These are phyloP conservation scores for Aspergillus floridensis DNA, from an alignment of 2,329 filamentous ascomycete species.

Conservation along the genomic window DNA sequence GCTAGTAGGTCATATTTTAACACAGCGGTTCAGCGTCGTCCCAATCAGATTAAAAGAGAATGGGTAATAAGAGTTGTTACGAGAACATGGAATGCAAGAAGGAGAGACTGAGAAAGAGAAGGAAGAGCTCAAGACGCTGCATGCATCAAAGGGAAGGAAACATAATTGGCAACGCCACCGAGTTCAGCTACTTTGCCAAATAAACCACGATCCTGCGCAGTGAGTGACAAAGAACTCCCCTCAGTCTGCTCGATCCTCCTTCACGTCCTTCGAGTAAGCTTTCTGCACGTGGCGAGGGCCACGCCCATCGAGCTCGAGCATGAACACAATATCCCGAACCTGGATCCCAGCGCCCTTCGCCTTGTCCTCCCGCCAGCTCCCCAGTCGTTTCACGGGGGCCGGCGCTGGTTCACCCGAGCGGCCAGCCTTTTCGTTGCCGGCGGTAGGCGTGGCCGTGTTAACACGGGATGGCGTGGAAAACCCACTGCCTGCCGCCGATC, in stretches of 20 bases:
- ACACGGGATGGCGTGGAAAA: slow-evolving; percentile 39
- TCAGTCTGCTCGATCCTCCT: slow-evolving; percentile 39
- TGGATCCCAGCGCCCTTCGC: slow-evolving; percentile 77
- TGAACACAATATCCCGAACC: slow-evolving; percentile 75
- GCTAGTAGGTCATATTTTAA: not conserved
- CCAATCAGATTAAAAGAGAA: not conserved
- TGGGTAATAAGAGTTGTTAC: not conserved
- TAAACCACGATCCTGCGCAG: slow-evolving; percentile 27
- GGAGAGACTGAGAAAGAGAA: not conserved
- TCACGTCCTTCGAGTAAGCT: slow-evolving; percentile 43
- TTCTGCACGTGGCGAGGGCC: slow-evolving; percentile 44
- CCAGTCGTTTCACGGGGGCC: slow-evolving; percentile 59
- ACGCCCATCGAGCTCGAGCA: slow-evolving; percentile 73
- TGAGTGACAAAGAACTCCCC: slow-evolving; percentile 10
- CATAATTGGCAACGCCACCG: slow-evolving; percentile 9
- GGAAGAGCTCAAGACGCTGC: slow-evolving; percentile 4
- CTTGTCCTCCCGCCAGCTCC: slow-evolving; percentile 75
- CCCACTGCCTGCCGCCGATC: slow-evolving; percentile 33
- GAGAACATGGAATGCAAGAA: not conserved
- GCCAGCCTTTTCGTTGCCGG: slow-evolving; percentile 30
- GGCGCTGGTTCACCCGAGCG: slow-evolving; percentile 32
- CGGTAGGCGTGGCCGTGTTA: slow-evolving; percentile 29
- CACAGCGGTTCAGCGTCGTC: too few relatives aligned
- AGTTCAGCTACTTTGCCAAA: slow-evolving; percentile 22
- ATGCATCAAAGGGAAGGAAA: slow-evolving; percentile 9